phyloP scores from a whole-genome alignment of 495 filamentous ascomycete genomes.

The Rhypophila decipiens region DNA sequence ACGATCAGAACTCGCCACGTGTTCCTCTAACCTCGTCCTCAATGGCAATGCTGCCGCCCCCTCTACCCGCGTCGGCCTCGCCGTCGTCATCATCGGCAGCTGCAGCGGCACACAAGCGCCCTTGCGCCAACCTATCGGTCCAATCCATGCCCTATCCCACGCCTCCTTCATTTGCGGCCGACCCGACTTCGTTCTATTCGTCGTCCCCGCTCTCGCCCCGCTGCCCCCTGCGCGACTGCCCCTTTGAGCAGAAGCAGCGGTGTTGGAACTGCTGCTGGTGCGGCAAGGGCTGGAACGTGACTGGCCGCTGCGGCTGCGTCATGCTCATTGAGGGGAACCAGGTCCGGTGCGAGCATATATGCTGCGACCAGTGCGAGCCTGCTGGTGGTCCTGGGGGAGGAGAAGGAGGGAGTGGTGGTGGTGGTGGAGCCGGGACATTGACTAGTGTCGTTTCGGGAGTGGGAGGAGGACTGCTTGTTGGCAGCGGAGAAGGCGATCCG shows the following conservation, averaged over 20 bases:
- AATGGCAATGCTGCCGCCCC: neutral
- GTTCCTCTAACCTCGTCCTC: too few species aligned
- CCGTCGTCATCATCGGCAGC: neutral
- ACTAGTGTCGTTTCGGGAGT: too few species aligned
- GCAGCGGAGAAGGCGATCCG: too few species aligned
- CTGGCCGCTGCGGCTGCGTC: constrained; percentile 33
- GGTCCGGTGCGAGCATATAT: constrained; percentile 35
- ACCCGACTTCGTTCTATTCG: constrained; percentile 14
- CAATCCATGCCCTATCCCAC: constrained; percentile 31
- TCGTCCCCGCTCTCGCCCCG: constrained; percentile 23
- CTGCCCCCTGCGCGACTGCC: constrained; percentile 30
- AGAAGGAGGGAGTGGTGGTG: neutral
- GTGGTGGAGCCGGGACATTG: too few species aligned
- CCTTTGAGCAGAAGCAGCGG: constrained; percentile 30
- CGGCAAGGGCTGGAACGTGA: constrained; percentile 32
- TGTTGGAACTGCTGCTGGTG: constrained; percentile 40
- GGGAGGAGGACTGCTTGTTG: too few species aligned
- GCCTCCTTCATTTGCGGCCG: constrained; percentile 22
- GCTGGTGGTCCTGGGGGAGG: neutral
- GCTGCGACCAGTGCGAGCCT: constrained; percentile 27
- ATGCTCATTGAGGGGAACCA: constrained; percentile 34
- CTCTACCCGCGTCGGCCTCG: neutral
- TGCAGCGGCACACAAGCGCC: constrained; percentile 3
- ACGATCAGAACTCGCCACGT: neutral
- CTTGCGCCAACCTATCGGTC: constrained; percentile 26